Conservation (phyloP, 257 asterid species). For the Salvia hispanica region DNA sequence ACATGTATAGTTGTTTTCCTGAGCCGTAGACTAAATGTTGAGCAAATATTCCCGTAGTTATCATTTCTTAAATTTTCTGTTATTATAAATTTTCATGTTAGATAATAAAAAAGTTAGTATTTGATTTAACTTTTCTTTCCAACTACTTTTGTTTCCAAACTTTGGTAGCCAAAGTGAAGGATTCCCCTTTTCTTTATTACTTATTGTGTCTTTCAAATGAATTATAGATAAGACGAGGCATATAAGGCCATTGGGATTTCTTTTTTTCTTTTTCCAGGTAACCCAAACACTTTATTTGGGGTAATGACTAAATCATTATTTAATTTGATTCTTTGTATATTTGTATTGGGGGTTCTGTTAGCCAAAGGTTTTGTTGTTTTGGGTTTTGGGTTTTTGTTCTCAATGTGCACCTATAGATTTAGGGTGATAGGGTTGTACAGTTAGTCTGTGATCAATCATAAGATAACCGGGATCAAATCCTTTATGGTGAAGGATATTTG, state of each 20-base stretch:
- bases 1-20: too few relatives aligned
- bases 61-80: background rate
- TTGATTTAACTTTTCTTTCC: too few relatives aligned
- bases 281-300: background rate
- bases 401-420: constrained; percentile 5
- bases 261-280: background rate
- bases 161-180: too few relatives aligned
- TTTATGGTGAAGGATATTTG: background rate
- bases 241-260: background rate
- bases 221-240: background rate
- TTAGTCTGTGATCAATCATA: background rate
- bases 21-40: too few relatives aligned
- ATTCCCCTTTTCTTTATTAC: too few relatives aligned
- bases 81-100: too few relatives aligned
- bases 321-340: background rate
- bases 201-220: background rate
- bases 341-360: background rate
- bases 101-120: too few relatives aligned
- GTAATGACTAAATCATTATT: background rate
- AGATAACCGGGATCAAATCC: background rate
- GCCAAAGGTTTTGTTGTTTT: background rate
- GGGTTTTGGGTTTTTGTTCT: background rate
- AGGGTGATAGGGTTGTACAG: background rate
- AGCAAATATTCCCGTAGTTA: background rate
- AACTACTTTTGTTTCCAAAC: too few relatives aligned